Percentiles rank a stretch among this genome's conserved stretches.
Conservation (phyloP, 2,329 filamentous ascomycete genomes). For the Sporothrix pallida region DNA sequence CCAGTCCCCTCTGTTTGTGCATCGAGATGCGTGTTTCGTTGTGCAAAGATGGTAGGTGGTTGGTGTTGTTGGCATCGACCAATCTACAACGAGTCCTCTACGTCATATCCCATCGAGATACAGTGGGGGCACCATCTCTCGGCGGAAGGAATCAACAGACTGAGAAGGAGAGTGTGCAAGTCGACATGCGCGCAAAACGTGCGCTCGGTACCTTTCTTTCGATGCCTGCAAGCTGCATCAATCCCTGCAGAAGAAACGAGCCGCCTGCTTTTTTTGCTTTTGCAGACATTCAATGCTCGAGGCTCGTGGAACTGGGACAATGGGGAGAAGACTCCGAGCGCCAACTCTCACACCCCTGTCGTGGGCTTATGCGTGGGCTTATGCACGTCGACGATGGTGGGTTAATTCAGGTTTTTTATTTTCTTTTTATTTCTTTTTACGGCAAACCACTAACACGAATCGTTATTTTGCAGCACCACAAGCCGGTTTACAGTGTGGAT, state of each 20-base stretch:
- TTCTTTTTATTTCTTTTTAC: neutral
- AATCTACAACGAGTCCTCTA: neutral
- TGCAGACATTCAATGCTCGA: slow-evolving; percentile 3
- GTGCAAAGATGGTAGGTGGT: neutral
- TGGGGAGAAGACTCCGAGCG: neutral
- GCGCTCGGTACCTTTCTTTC: neutral
- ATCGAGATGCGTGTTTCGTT: slow-evolving; percentile 15
- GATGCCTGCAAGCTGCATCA: neutral
- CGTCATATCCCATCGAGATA: slow-evolving; percentile 14
- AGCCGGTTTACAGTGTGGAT: neutral
- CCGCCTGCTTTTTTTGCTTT: neutral
- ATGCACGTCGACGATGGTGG: slow-evolving; percentile 25
- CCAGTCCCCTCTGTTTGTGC: neutral
- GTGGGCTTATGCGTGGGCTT: slow-evolving; percentile 19
- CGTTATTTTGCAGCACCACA: neutral
- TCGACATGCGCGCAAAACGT: neutral
- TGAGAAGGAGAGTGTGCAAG: neutral
- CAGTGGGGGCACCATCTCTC: neutral
- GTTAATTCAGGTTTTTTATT: slow-evolving; percentile 22
- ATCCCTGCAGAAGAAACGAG: neutral
- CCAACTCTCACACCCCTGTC: slow-evolving; percentile 11
- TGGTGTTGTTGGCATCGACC: neutral
- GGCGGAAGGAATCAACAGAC: neutral
- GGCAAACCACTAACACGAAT: neutral
- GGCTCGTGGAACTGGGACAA: neutral